phyloP scores from a whole-genome alignment of 805 yeast genomes.

The Candida golubevii region DNA sequence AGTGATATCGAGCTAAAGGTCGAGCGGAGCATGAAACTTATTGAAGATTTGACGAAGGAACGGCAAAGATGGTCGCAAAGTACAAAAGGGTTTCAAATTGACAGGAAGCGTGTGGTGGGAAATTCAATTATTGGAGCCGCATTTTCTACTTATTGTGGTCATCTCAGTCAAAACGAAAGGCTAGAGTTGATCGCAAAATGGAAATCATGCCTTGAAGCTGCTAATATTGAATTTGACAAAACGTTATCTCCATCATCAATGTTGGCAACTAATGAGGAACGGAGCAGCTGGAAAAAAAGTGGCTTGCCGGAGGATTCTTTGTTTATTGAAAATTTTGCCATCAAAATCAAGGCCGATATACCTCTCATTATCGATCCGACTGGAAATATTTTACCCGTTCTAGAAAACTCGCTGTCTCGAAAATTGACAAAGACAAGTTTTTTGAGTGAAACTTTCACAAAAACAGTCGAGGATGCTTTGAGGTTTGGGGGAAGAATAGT shows the following conservation, averaged over 20 bases:
- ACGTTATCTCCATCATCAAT: slow-evolving; percentile 31
- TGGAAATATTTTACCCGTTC: slow-evolving; percentile 32
- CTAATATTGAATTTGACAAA: slow-evolving; percentile 37
- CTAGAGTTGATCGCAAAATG: slow-evolving; percentile 28
- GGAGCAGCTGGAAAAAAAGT: slow-evolving; percentile 46
- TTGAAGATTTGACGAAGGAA: slow-evolving; percentile 64
- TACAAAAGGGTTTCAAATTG: slow-evolving; percentile 45
- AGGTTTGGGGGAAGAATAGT: slow-evolving; percentile 77
- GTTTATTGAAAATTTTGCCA: slow-evolving; percentile 58
- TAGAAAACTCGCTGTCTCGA: slow-evolving; percentile 26
- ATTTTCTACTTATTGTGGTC: slow-evolving; percentile 57
- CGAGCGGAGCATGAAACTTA: slow-evolving; percentile 53
- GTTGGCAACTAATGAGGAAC: slow-evolving; percentile 38
- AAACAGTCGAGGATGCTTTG: slow-evolving; percentile 72
- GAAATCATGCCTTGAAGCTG: slow-evolving; percentile 29
- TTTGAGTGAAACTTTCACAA: slow-evolving; percentile 58
- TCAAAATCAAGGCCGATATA: slow-evolving; percentile 38
- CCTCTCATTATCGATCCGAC: slow-evolving; percentile 74
- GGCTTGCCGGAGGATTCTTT: slow-evolving; percentile 59
- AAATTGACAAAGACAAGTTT: slow-evolving; percentile 61
- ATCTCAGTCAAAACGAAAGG: slow-evolving; percentile 48
- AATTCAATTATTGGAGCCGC: slow-evolving; percentile 63
- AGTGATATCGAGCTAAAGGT: slow-evolving; percentile 55
- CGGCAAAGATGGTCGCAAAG: slow-evolving; percentile 69
- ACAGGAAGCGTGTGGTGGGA: slow-evolving; percentile 53